Evolutionary conservation across 352 stramenopile genomes (phyloP).

Genomic region (Globisporangium rhizosaccharum): DNA sequence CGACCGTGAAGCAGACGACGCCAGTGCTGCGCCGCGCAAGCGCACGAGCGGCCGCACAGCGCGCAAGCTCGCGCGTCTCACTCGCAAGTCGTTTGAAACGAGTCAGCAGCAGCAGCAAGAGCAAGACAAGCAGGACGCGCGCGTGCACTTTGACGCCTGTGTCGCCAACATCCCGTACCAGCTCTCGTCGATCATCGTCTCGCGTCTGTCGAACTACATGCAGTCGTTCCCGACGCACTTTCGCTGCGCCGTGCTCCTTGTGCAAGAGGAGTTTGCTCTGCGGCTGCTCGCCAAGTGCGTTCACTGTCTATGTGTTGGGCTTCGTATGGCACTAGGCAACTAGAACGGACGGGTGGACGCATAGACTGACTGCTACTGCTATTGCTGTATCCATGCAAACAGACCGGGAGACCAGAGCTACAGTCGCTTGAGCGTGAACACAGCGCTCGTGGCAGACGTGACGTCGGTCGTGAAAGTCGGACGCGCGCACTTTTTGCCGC

Average conservation of each 20-base stretch:
- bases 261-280: slow-evolving; percentile 83
- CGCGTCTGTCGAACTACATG: slow-evolving; percentile 69
- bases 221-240: slow-evolving; percentile 45
- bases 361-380: neutral
- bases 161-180: slow-evolving; percentile 88
- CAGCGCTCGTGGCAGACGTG: slow-evolving; percentile 63
- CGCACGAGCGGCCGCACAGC: slow-evolving; percentile 10
- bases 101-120: slow-evolving; percentile 2
- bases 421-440: slow-evolving; percentile 77
- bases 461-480: slow-evolving; percentile 54
- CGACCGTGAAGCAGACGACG: neutral
- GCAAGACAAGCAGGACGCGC: neutral
- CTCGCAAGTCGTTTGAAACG: slow-evolving; percentile 6
- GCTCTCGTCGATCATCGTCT: slow-evolving; percentile 79
- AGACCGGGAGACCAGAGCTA: slow-evolving; percentile 74
- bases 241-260: slow-evolving; percentile 64
- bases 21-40: slow-evolving; percentile 3
- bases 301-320: no score
- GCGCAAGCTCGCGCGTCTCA: slow-evolving; percentile 7
- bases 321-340: no score
- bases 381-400: neutral
- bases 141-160: slow-evolving; percentile 50
- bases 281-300: slow-evolving; percentile 61
- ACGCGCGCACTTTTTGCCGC: slow-evolving; percentile 60
- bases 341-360: no score